Evolutionary conservation across 805 yeast species (phyloP).

Genomic region (Saturnispora mendoncae): DNA sequence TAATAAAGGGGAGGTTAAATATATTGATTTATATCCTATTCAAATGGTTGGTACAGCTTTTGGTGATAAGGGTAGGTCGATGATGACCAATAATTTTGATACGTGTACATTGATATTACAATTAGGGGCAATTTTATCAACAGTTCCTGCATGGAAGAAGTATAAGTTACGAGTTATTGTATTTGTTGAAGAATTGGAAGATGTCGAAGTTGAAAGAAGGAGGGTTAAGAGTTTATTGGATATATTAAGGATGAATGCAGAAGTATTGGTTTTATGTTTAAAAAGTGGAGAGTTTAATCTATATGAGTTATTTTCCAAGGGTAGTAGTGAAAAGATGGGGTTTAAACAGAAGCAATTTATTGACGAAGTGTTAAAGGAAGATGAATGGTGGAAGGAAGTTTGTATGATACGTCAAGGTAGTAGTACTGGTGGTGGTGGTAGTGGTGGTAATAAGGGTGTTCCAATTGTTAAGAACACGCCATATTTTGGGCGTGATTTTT

Average conservation of each 20-base stretch:
- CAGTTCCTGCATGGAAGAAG: conserved; percentile 88
- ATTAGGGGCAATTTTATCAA: conserved; percentile 82
- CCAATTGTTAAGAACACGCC: neutral
- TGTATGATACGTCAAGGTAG: conserved; percentile 4
- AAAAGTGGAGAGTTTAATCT: conserved; percentile 44
- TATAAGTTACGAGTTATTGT: conserved; percentile 75
- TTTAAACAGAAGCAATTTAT: conserved; percentile 37
- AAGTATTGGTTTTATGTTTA: conserved; percentile 64
- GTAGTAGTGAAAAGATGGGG: conserved; percentile 38
- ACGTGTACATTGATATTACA: conserved; percentile 91
- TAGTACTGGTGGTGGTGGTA: neutral
- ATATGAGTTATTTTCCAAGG: conserved; percentile 73
- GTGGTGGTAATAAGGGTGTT: neutral
- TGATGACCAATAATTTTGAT: conserved; percentile 84
- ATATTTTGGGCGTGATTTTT: neutral
- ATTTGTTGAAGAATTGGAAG: conserved; percentile 72
- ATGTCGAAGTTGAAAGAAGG: conserved; percentile 58
- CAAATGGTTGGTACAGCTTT: conserved; percentile 86
- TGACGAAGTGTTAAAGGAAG: conserved; percentile 42
- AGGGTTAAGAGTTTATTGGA: conserved; percentile 58
- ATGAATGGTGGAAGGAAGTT: conserved; percentile 69
- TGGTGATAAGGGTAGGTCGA: conserved; percentile 48
- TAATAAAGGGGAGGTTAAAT: conserved; percentile 29
- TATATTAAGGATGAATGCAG: conserved; percentile 78
- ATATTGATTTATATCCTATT: conserved; percentile 88